Percentiles rank a stretch among this genome's conserved stretches.
These are phyloP conservation scores for Silene vulgaris DNA, from an alignment of 179 eudicot species.

Conservation along the genomic window DNA sequence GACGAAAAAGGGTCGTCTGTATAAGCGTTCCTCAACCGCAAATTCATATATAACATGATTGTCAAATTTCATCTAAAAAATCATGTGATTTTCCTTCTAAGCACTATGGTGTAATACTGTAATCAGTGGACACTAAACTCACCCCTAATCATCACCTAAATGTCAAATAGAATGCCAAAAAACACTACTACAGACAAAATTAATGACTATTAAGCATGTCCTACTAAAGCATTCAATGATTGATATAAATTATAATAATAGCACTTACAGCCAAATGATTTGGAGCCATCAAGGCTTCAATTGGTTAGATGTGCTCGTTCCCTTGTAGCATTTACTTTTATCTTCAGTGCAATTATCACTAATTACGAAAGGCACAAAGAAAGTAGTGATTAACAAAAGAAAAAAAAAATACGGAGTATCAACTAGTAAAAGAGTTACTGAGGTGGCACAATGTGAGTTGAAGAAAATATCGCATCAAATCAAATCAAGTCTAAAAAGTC, in stretches of 20 bases:
- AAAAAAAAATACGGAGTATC: neutral
- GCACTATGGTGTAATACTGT: neutral
- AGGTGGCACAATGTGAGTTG: neutral
- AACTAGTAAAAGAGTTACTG: neutral
- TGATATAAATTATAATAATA: neutral
- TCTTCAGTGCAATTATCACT: conserved; percentile 6
- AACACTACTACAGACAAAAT: conserved; percentile 1
- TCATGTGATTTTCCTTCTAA: neutral
- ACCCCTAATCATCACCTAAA: neutral
- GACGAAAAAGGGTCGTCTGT: too few species aligned
- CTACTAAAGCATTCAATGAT: neutral
- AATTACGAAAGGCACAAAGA: neutral
- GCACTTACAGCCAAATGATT: conserved; percentile 11
- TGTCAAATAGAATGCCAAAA: neutral
- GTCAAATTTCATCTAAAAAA: neutral
- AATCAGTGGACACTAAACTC: conserved; percentile 5
- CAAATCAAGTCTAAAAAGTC: too few species aligned
- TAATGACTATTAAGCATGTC: neutral
- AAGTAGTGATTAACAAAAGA: neutral
- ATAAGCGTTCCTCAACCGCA: neutral
- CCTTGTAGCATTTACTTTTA: conserved; percentile 1
- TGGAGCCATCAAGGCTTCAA: neutral
- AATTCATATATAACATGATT: neutral
- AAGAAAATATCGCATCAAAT: neutral
- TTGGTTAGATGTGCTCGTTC: neutral